These are phyloP conservation scores for Serendipita indica DNA, from an alignment of 768 basidiomycete species.

Conservation along the genomic window DNA sequence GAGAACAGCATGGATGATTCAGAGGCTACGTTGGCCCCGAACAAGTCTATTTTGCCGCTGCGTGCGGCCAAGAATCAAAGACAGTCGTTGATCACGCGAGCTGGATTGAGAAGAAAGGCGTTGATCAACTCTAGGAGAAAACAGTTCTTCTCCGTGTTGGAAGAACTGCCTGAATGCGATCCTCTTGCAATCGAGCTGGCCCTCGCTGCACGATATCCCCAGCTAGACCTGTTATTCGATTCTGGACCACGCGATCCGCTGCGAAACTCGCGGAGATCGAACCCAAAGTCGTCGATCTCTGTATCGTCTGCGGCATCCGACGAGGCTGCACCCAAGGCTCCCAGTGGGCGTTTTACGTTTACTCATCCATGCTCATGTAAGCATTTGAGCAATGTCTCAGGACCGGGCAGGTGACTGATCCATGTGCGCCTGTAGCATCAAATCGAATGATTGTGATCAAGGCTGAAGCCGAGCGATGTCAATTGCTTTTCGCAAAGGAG, in stretches of 20 bases:
- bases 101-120: slow-evolving; percentile 63
- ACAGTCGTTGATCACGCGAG: slow-evolving; percentile 24
- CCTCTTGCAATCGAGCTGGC: slow-evolving; percentile 67
- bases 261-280: background rate
- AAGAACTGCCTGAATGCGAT: slow-evolving; percentile 49
- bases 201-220: slow-evolving; percentile 33
- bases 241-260: background rate
- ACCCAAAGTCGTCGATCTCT: background rate
- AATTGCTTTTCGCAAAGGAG: slow-evolving; percentile 58
- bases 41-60: no score
- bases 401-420: slow-evolving; percentile 16
- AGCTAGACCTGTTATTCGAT: slow-evolving; percentile 2
- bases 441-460: slow-evolving; percentile 55
- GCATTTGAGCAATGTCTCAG: slow-evolving; percentile 23
- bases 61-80: background rate
- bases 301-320: background rate
- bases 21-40: no score
- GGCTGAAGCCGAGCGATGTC: slow-evolving; percentile 50
- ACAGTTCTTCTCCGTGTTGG: slow-evolving; percentile 56
- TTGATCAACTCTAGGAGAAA: slow-evolving; percentile 51
- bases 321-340: background rate
- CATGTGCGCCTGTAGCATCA: slow-evolving; percentile 37
- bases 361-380: slow-evolving; percentile 53
- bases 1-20: background rate
- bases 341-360: slow-evolving; percentile 41